A percentile compares a stretch with the other conserved stretches of the same genome.
These are phyloP conservation scores for Lophium mytilinum DNA, from an alignment of 495 filamentous ascomycete genomes.

Conservation along the genomic window DNA sequence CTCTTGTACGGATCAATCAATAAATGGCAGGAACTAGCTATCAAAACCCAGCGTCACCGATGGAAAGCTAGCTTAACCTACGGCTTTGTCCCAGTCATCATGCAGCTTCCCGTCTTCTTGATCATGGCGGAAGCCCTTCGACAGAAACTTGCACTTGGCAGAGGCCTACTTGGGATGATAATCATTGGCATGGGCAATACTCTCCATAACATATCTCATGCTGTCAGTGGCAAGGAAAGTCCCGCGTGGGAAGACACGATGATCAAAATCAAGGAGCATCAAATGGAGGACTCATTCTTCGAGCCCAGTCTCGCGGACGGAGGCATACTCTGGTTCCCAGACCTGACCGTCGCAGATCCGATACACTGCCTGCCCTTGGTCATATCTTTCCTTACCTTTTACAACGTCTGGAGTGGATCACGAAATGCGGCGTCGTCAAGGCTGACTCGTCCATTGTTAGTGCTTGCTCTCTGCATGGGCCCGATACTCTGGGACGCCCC, in stretches of 20 bases:
- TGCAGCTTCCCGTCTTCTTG: constrained; percentile 63
- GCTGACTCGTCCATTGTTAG: not conserved
- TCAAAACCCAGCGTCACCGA: too few relatives aligned
- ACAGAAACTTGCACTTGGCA: constrained; percentile 50
- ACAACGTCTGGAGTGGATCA: constrained; percentile 5
- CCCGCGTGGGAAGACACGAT: too few relatives aligned
- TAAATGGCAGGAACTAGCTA: too few relatives aligned
- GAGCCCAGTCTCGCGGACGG: constrained; percentile 56
- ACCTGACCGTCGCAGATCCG: constrained; percentile 65
- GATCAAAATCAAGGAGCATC: too few relatives aligned
- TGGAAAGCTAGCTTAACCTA: too few relatives aligned
- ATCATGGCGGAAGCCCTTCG: constrained; percentile 59
- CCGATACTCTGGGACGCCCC: not conserved
- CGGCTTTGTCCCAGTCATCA: constrained; percentile 1
- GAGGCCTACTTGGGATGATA: constrained; percentile 44
- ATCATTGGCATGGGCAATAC: constrained; percentile 3
- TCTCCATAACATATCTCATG: too few relatives aligned
- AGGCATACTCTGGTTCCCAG: constrained; percentile 73
- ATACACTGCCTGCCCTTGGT: constrained; percentile 45
- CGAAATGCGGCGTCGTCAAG: not conserved
- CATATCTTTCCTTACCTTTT: constrained; percentile 16
- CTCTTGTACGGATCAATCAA: too few relatives aligned
- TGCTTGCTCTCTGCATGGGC: not conserved
- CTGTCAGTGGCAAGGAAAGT: too few relatives aligned
- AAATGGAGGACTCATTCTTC: constrained; percentile 20